A percentile compares a stretch with the other conserved stretches of the same genome.
Evolutionary conservation across 345 rosid genomes (phyloP).

Genomic region (Raphanus raphanistrum): DNA sequence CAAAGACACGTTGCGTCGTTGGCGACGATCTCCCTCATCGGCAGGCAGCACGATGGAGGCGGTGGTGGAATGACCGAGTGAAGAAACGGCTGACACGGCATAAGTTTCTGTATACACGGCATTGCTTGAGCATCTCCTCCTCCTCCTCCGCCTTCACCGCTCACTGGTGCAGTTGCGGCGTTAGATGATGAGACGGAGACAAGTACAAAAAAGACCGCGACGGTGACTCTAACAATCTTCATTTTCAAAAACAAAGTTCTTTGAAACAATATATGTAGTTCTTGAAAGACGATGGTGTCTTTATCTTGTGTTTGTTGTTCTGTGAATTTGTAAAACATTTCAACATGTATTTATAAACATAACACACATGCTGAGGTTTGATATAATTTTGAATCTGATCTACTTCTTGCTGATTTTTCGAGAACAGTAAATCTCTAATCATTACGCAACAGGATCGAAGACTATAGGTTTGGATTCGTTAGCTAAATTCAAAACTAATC

Average conservation of each 20-base stretch:
- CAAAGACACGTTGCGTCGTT: slow-evolving; percentile 51
- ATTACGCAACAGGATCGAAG: neutral
- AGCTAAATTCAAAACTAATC: neutral
- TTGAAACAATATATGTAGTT: neutral
- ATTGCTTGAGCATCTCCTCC: slow-evolving; percentile 28
- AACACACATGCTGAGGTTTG: neutral
- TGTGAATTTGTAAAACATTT: slow-evolving; percentile 1
- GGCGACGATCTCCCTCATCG: slow-evolving; percentile 42
- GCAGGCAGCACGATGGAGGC: slow-evolving; percentile 52
- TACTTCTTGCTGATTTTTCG: neutral
- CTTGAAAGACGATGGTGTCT: neutral
- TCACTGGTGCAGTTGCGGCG: slow-evolving; percentile 15
- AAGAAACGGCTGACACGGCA: slow-evolving; percentile 56
- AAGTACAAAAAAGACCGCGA: slow-evolving; percentile 10
- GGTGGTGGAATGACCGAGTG: slow-evolving; percentile 34
- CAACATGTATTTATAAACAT: neutral
- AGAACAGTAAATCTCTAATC: neutral
- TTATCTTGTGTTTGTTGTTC: neutral
- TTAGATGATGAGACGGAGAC: neutral
- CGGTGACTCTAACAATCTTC: slow-evolving; percentile 4
- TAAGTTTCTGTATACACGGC: slow-evolving; percentile 50
- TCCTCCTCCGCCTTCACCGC: neutral
- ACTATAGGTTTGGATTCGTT: neutral
- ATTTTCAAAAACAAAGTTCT: neutral
- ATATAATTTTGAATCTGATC: neutral